Conservation (phyloP, 768 basidiomycete genomes). For the Pulveroboletus sp. region DNA sequence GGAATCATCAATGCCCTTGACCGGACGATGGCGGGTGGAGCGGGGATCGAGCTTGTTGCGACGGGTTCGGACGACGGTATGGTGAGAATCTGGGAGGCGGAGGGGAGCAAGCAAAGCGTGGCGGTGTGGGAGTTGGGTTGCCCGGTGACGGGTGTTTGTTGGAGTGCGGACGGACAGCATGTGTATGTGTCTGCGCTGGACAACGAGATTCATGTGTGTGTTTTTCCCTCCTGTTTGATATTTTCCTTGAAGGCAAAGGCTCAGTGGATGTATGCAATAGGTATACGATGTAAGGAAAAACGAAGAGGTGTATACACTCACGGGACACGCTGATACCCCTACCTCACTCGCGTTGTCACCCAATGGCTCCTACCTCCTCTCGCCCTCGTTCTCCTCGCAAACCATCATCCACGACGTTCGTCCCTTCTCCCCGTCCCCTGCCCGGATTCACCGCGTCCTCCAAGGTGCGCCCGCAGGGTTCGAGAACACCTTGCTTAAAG, state of each 20-base stretch:
- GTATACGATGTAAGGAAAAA: slow-evolving; percentile 88
- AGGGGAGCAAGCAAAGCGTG: slow-evolving; percentile 66
- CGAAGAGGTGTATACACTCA: slow-evolving; percentile 72
- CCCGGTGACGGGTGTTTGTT: slow-evolving; percentile 88
- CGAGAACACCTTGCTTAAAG: slow-evolving; percentile 80
- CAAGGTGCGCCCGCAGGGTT: slow-evolving; percentile 92
- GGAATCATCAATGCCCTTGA: slow-evolving; percentile 91
- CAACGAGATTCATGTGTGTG: slow-evolving; percentile 90
- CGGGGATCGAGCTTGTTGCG: slow-evolving; percentile 79
- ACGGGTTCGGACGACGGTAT: slow-evolving; percentile 92
- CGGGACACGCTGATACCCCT: slow-evolving; percentile 89
- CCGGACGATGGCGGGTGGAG: slow-evolving; percentile 77
- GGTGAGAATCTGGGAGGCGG: slow-evolving; percentile 90
- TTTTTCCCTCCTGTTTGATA: not conserved
- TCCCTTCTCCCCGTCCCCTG: slow-evolving; percentile 85
- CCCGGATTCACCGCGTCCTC: slow-evolving; percentile 72
- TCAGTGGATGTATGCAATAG: slow-evolving; percentile 34
- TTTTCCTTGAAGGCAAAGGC: not conserved
- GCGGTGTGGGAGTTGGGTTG: slow-evolving; percentile 82
- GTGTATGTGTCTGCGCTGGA: slow-evolving; percentile 92
- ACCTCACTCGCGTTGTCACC: slow-evolving; percentile 92
- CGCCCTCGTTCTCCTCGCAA: slow-evolving; percentile 86
- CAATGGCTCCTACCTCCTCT: slow-evolving; percentile 80
- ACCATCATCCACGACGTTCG: slow-evolving; percentile 89
- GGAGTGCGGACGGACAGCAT: slow-evolving; percentile 86